Conservation (phyloP, 2,329 filamentous ascomycete genomes). For the Botrytis hyacinthi region DNA sequence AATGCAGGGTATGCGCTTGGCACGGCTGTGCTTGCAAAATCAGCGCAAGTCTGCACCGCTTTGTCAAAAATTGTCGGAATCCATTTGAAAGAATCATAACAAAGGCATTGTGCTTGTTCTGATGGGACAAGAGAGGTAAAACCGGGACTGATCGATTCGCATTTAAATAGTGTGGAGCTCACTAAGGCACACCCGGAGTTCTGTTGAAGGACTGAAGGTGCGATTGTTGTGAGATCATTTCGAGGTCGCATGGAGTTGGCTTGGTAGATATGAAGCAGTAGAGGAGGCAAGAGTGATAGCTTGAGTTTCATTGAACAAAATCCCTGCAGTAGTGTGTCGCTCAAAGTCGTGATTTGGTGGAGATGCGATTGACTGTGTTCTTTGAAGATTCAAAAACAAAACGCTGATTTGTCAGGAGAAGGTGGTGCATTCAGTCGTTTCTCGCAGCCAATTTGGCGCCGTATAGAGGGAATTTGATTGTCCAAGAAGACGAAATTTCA, state of each 20-base stretch:
- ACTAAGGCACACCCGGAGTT: slow-evolving; percentile 26
- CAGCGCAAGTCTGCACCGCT: slow-evolving; percentile 30
- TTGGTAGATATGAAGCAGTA: slow-evolving; percentile 6
- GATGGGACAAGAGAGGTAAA: slow-evolving; percentile 30
- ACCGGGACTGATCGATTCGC: slow-evolving; percentile 28
- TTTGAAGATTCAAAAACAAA: not conserved
- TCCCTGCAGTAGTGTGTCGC: not conserved
- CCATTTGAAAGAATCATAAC: slow-evolving; percentile 32
- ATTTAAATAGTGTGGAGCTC: slow-evolving; percentile 30
- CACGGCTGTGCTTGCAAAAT: slow-evolving; percentile 26
- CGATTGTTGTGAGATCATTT: slow-evolving; percentile 12
- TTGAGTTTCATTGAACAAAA: slow-evolving; percentile 13
- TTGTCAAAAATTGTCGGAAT: slow-evolving; percentile 30
- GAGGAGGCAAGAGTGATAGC: not conserved
- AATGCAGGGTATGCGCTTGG: slow-evolving; percentile 26
- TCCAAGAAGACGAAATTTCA: not conserved
- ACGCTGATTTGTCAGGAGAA: not conserved
- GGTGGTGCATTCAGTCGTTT: not conserved
- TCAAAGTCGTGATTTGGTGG: not conserved
- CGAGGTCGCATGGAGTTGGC: not conserved
- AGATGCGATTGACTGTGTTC: not conserved
- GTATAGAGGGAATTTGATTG: not conserved
- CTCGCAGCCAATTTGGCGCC: not conserved
- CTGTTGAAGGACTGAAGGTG: slow-evolving; percentile 22
- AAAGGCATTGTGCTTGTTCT: slow-evolving; percentile 34